Conservation (phyloP, 352 stramenopile species). For the Globisporangium okanoganense region DNA sequence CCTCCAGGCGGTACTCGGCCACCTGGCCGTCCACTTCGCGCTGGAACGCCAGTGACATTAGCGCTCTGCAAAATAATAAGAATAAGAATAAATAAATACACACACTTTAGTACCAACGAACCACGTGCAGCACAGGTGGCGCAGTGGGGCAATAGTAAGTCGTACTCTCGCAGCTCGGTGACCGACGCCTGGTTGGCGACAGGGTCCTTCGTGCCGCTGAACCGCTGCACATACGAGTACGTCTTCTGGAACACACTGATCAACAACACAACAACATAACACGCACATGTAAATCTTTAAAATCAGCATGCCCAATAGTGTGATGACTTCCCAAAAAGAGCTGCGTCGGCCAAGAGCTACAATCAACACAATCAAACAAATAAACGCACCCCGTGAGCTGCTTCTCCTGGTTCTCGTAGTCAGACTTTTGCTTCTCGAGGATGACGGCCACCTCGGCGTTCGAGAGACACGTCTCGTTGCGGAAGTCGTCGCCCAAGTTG, state of each 20-base stretch:
- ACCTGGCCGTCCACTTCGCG: conserved; percentile 68
- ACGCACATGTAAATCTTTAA: not conserved
- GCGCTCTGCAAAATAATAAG: conserved; percentile 35
- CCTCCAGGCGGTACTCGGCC: conserved; percentile 78
- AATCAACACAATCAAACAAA: not conserved
- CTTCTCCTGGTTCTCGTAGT: conserved; percentile 91
- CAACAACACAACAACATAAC: conserved; percentile 1
- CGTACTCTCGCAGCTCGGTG: conserved; percentile 84
- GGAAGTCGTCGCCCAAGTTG: conserved; percentile 87
- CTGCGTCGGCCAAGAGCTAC: not conserved
- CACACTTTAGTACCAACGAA: not conserved
- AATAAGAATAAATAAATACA: not conserved
- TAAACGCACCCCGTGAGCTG: conserved; percentile 67
- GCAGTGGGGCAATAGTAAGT: not conserved
- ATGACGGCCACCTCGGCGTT: conserved; percentile 90
- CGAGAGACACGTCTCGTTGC: conserved; percentile 85
- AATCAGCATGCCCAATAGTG: not conserved
- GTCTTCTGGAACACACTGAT: conserved; percentile 89
- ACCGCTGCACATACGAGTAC: conserved; percentile 89
- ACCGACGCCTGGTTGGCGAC: conserved; percentile 89
- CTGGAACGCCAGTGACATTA: conserved; percentile 84
- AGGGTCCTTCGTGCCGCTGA: conserved; percentile 89
- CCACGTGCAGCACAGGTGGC: no score
- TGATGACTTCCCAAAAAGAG: not conserved
- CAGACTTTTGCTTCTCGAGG: conserved; percentile 87